Evolutionary conservation across 805 yeast species (phyloP), one percentile per base, ranked within the genome.

Genomic region (Millerozyma miso): DNA sequence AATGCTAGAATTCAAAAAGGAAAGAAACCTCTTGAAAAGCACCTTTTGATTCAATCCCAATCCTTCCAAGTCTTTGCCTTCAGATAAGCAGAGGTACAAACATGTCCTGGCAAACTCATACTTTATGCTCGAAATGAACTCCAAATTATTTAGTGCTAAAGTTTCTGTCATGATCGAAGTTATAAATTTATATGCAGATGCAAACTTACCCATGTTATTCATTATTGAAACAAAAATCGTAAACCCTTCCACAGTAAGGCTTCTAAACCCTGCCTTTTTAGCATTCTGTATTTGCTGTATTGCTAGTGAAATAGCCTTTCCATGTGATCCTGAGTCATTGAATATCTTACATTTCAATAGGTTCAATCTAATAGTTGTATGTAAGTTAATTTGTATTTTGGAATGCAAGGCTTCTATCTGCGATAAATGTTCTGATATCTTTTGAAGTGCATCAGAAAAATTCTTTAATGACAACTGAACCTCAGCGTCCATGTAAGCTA

Each of bases 201-300:
- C 58, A 23, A 50, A 51, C 38, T 71, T 65, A 0, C 69, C 73
- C 40, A 74, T 52, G 8, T 60, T 59, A 34, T 71, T 59, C 15
- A 83, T 53, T 3, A 79, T 58, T 13, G 73, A 65, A 19, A 75
- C 63, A 19, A 85, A 57, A 2, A 71, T 56, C 4, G 79, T 43
- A 2, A 76, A 53, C 0, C 80, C 77, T 45, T 78, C 80, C 1
- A 74, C 65, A 1, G 71, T 57, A 6, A 76, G 55, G 0, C 74
- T 56, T 3, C 67, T 57, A 41, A 76, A 67, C 1, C 83, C 79
- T 6, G 75, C 65, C 3, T 58, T 53, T 16, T 70, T 68, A 0
- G 85, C 76, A 10, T 68, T 52, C 37, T 74, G 71, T 1, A 83
- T 58, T 40, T 79, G 69, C 46, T 77, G 77, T 4, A 77, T 54